Conservation (phyloP, 169 alveolate genomes). For the Plasmodium berghei region DNA sequence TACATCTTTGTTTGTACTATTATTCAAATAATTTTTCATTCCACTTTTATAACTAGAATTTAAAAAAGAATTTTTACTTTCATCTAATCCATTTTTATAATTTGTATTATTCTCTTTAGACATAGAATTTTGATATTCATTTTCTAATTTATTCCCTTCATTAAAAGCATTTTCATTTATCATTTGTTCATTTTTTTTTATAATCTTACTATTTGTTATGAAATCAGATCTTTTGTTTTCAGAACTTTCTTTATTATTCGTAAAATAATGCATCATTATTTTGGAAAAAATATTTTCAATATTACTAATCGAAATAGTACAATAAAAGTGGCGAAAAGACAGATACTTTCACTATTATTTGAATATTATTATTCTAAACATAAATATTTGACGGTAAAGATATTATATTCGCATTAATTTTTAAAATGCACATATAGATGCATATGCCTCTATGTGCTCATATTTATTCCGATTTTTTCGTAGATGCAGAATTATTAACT, state of each 20-base stretch:
- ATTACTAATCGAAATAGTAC: too few species aligned
- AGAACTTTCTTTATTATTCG: constrained; percentile 46
- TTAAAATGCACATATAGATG: too few species aligned
- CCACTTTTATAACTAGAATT: constrained; percentile 15
- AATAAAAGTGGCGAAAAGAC: too few species aligned
- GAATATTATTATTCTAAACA: too few species aligned
- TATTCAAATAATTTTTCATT: neutral
- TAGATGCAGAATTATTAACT: too few species aligned
- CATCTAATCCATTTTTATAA: constrained; percentile 12
- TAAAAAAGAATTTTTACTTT: constrained; percentile 48
- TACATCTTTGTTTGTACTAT: neutral
- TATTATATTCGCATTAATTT: too few species aligned
- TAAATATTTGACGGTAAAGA: too few species aligned
- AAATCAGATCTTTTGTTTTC: constrained; percentile 42
- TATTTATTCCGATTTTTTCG: too few species aligned
- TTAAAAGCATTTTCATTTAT: constrained; percentile 28
- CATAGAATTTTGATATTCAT: neutral
- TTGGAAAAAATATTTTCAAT: neutral
- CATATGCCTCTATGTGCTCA: too few species aligned
- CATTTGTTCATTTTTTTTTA: constrained; percentile 13
- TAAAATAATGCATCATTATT: constrained; percentile 46
- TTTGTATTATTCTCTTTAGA: neutral
- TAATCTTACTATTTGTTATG: constrained; percentile 33
- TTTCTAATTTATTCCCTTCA: constrained; percentile 9
- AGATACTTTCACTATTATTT: too few species aligned